Base-by-base conservation (phyloP, 2,329 filamentous ascomycete species). In the Cercospora brassicicola region DNA sequence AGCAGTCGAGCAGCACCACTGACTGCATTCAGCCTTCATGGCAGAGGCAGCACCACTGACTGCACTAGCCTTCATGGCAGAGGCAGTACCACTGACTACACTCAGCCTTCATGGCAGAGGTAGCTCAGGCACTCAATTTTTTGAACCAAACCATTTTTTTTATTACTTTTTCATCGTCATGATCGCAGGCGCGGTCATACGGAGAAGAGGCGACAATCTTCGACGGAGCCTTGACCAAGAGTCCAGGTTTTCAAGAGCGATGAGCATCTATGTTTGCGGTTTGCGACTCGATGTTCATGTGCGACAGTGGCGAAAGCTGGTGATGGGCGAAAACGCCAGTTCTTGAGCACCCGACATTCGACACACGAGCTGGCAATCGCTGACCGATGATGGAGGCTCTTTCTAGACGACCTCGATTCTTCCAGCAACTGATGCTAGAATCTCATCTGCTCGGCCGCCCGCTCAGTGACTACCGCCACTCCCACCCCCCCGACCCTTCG, bases 101-200 rank as follows among this genome's bases (percentile, higher is more conserved):
- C 26, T 56, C 53, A 31, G 53, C 53, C 53, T 56, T 56, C 53
- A 30, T 31, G 53, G 53, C 23, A 11, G 53, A 57, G 26, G 26
- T 57, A 33, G 53, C 53, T 53, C 53, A n/a, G 30, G 30, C 30
- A 33, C 53, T 57, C 53, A 57, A 30, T 57, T 57, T 57, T 56
- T 42, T 42, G 53, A 26, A 57, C 23, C 53, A 57, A 57, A 57
- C 53, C 11, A 23, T 57, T 57, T 28, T 30, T 56, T n/a, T 30
- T 31, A 33, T 57, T 30, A 48, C 4, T 4, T 57, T 57, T 57
- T 57, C 53, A 33, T 57, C 53, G 53, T 57, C 13, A 57, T 57
- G 53, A 33, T 18, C 15, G 53, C 28, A 8, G 15, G 23, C 20
- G 53, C 53, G 23, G 4, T 57, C 53, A 57, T 57, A 18, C 53